Evolutionary conservation across 176 grass and related monocot genomes (phyloP).

Genomic region (Aegilops longissima): DNA sequence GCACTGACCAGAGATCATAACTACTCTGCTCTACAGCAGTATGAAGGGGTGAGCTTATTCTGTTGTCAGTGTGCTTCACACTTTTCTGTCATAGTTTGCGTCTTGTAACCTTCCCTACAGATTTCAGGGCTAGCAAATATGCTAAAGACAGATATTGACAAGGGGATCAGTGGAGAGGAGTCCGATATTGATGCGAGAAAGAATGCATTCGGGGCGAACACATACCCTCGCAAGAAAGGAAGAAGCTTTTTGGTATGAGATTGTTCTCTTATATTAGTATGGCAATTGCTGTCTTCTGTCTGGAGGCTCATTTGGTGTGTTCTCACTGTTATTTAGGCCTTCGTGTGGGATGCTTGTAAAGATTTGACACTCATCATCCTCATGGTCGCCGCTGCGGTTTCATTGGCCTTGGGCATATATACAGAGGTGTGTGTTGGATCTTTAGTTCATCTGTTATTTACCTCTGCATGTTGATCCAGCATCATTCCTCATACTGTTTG

Average conservation of each 20-base stretch:
- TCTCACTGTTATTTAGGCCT: slow-evolving; percentile 52
- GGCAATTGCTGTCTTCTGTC: background rate
- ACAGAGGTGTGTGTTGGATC: slow-evolving; percentile 65
- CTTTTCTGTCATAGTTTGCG: slow-evolving; percentile 4
- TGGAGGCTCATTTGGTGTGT: background rate
- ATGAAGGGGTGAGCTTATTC: slow-evolving; percentile 55
- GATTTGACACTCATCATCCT: slow-evolving; percentile 91
- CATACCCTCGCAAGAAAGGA: slow-evolving; percentile 93
- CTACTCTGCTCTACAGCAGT: slow-evolving; percentile 70
- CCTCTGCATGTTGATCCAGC: background rate
- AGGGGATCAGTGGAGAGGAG: slow-evolving; percentile 59
- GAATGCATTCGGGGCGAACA: slow-evolving; percentile 76
- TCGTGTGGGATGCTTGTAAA: slow-evolving; percentile 93
- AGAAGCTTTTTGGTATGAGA: slow-evolving; percentile 68
- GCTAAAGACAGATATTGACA: slow-evolving; percentile 68
- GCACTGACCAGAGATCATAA: slow-evolving; percentile 78
- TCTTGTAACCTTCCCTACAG: slow-evolving; percentile 39
- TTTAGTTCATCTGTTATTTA: background rate
- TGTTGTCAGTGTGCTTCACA: background rate
- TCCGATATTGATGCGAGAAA: slow-evolving; percentile 53
- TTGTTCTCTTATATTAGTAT: background rate
- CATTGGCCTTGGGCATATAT: slow-evolving; percentile 86
- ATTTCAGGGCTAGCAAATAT: slow-evolving; percentile 64
- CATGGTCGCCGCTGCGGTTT: slow-evolving; percentile 89
- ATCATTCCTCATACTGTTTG: background rate